These are phyloP conservation scores for Vaccinium darrowii DNA, from an alignment of 148 eudicot species.

Conservation along the genomic window DNA sequence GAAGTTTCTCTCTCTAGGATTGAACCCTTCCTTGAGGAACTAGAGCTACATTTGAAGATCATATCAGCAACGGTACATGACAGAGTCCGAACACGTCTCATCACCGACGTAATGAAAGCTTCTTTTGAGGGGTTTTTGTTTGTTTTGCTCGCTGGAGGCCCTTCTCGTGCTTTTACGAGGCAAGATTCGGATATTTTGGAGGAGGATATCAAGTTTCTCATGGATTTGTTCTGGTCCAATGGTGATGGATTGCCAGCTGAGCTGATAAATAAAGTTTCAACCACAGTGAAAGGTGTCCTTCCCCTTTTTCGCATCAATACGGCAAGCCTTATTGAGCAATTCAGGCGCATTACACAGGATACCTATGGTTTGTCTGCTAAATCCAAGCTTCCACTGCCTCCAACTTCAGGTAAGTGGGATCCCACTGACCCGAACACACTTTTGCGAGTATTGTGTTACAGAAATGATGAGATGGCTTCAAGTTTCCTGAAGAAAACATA, in stretches of 20 bases:
- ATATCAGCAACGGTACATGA: conserved; percentile 77
- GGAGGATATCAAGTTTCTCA: conserved; percentile 72
- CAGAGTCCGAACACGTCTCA: conserved; percentile 69
- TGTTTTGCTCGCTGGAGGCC: conserved; percentile 92
- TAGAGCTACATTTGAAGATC: conserved; percentile 60
- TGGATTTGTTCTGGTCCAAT: conserved; percentile 80
- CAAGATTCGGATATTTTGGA: conserved; percentile 57
- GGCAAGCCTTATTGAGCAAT: conserved; percentile 62
- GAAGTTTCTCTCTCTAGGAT: conserved; percentile 68
- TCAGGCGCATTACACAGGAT: conserved; percentile 29
- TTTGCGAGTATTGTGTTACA: conserved; percentile 67
- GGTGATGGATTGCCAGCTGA: conserved; percentile 90
- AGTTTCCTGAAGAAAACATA: conserved; percentile 78
- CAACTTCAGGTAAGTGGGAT: conserved; percentile 77
- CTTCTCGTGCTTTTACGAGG: conserved; percentile 63
- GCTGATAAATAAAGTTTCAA: conserved; percentile 57
- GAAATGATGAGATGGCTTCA: conserved; percentile 75
- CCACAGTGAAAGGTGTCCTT: conserved; percentile 43
- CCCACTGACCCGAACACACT: conserved; percentile 74
- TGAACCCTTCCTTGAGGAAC: conserved; percentile 69
- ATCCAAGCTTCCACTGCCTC: conserved; percentile 67
- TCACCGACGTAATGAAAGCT: conserved; percentile 85
- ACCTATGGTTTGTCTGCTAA: conserved; percentile 45
- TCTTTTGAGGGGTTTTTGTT: conserved; percentile 81
- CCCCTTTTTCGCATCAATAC: conserved; percentile 53